These are phyloP conservation scores for Bolboschoenus planiculmis DNA, from an alignment of 176 grass and related monocot genomes.

Conservation along the genomic window DNA sequence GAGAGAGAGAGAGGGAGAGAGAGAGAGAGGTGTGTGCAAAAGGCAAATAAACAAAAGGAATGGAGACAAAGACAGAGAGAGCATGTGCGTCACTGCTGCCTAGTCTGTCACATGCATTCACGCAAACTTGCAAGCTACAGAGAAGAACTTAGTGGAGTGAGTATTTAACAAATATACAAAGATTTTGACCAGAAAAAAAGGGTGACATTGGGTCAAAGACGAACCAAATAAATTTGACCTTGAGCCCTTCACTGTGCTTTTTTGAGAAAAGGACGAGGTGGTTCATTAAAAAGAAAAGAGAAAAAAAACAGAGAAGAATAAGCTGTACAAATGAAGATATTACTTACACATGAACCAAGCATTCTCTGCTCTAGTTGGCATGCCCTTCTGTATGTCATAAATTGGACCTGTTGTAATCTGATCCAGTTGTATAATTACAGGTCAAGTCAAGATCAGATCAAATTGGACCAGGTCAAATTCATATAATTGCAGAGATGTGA, in stretches of 20 bases:
- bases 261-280: background rate
- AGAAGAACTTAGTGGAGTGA: background rate
- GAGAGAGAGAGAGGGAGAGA: background rate
- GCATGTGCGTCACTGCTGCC: background rate
- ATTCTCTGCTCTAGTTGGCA: background rate
- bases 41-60: background rate
- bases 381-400: background rate
- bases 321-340: background rate
- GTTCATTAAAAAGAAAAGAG: background rate
- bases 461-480: background rate
- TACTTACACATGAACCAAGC: background rate
- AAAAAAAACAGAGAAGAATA: background rate
- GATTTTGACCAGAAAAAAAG: background rate
- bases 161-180: background rate
- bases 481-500: background rate
- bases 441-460: background rate
- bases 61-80: background rate
- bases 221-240: background rate
- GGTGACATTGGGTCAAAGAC: background rate
- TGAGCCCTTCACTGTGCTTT: background rate
- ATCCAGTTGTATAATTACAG: background rate
- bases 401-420: background rate
- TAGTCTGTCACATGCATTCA: constrained; percentile 1
- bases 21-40: background rate
- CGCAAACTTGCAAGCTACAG: background rate